Conservation (phyloP, 2,329 filamentous ascomycete species). For the Aspergillus caelatus region DNA sequence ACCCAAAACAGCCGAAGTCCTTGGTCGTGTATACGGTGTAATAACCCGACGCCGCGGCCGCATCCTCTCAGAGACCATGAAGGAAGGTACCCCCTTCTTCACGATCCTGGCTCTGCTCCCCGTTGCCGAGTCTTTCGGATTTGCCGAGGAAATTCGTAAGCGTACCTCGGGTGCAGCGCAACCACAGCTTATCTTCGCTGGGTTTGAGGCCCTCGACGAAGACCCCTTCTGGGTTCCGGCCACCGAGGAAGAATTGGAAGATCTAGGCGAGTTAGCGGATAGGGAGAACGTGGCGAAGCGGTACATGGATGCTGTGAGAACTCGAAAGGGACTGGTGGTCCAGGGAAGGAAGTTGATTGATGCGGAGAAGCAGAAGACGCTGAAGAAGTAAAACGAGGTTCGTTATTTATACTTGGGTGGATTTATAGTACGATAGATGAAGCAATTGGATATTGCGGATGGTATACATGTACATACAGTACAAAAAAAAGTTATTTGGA, state of each 20-base stretch:
- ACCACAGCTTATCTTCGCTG: slow-evolving; percentile 90
- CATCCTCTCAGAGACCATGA: slow-evolving; percentile 87
- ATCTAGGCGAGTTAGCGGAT: slow-evolving; percentile 90
- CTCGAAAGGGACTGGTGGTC: slow-evolving; percentile 84
- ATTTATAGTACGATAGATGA: neutral
- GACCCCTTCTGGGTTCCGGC: slow-evolving; percentile 98
- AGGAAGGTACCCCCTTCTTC: slow-evolving; percentile 95
- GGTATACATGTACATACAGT: neutral
- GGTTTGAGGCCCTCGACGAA: slow-evolving; percentile 89
- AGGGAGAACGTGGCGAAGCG: slow-evolving; percentile 93
- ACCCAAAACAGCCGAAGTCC: slow-evolving; percentile 70
- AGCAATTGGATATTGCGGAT: neutral
- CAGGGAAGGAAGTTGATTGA: slow-evolving; percentile 74
- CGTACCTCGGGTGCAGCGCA: slow-evolving; percentile 86
- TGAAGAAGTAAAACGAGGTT: slow-evolving; percentile 55
- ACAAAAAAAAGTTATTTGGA: neutral
- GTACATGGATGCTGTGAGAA: slow-evolving; percentile 89
- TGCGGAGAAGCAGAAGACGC: slow-evolving; percentile 87
- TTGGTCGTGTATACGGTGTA: slow-evolving; percentile 95
- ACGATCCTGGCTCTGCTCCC: slow-evolving; percentile 86
- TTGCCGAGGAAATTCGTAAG: slow-evolving; percentile 95
- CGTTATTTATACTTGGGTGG: slow-evolving; percentile 6
- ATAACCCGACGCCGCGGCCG: slow-evolving; percentile 89
- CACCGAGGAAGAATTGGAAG: slow-evolving; percentile 94
- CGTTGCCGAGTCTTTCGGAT: slow-evolving; percentile 93